phyloP scores from a whole-genome alignment of 441 rosid species.

The Viola pubescens region DNA sequence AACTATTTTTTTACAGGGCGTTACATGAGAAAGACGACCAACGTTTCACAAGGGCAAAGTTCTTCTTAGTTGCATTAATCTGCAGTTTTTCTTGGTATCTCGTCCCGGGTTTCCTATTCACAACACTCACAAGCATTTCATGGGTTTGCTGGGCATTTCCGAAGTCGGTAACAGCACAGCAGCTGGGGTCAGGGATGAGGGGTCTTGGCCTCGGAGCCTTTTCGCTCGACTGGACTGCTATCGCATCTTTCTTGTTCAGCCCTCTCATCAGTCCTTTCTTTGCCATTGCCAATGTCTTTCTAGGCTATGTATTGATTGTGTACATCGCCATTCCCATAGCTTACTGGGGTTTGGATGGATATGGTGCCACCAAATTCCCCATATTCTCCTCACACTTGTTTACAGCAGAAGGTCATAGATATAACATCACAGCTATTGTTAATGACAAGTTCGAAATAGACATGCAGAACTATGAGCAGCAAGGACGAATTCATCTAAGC shows the following conservation, averaged over 20 bases:
- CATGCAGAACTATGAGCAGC: conserved; percentile 40
- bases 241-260: conserved; percentile 73
- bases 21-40: conserved; percentile 66
- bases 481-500: conserved; percentile 74
- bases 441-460: conserved; percentile 66
- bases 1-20: conserved; percentile 39
- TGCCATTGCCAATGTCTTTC: conserved; percentile 54
- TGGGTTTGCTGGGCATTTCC: conserved; percentile 88
- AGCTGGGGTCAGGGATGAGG: conserved; percentile 78
- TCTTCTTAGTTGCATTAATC: conserved; percentile 61
- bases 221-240: conserved; percentile 72
- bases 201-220: conserved; percentile 83
- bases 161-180: conserved; percentile 78
- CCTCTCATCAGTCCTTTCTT: conserved; percentile 79
- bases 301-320: conserved; percentile 46
- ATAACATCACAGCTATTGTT: conserved; percentile 55
- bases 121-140: conserved; percentile 68
- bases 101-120: conserved; percentile 72
- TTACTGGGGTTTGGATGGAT: conserved; percentile 63
- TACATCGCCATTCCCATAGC: conserved; percentile 47
- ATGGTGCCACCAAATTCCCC: conserved; percentile 53
- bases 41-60: conserved; percentile 61
- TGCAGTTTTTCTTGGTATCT: conserved; percentile 73
- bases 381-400: conserved; percentile 74
- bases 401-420: conserved; percentile 47